phyloP scores from a whole-genome alignment of 257 asterid species.

The Capsicum pubescens region DNA sequence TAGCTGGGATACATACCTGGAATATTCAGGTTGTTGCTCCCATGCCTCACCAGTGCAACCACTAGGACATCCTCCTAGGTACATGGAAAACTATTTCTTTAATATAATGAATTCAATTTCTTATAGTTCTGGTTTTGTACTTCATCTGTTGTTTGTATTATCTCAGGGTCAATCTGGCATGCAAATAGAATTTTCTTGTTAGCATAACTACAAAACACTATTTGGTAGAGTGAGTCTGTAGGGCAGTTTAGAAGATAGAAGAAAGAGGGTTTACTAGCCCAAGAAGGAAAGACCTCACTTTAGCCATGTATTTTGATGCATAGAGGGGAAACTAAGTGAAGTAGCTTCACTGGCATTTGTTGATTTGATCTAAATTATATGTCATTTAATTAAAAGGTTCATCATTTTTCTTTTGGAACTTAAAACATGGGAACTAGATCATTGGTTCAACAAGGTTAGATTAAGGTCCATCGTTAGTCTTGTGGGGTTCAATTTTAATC shows the following conservation, averaged over 20 bases:
- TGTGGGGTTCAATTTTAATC: too few species aligned
- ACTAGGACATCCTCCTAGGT: not conserved
- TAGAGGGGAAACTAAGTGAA: not conserved
- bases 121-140: not conserved
- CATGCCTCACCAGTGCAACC: not conserved
- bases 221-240: not conserved
- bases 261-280: not conserved
- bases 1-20: not conserved
- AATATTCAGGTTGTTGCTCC: not conserved
- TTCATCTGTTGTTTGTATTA: too few species aligned
- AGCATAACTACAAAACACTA: not conserved
- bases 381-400: too few species aligned
- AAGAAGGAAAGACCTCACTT: not conserved
- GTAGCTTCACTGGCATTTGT: not conserved
- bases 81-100: too few species aligned
- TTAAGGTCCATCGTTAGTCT: too few species aligned
- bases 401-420: too few species aligned
- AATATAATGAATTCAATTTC: too few species aligned
- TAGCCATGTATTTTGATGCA: not conserved
- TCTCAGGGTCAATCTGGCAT: too few species aligned
- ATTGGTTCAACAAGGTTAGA: too few species aligned
- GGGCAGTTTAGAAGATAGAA: not conserved
- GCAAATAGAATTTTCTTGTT: too few species aligned
- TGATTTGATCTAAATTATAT: not conserved
- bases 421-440: too few species aligned